Evolutionary conservation across 2,329 filamentous ascomycete genomes (phyloP).

Genomic region (Aspergillus hortae): DNA sequence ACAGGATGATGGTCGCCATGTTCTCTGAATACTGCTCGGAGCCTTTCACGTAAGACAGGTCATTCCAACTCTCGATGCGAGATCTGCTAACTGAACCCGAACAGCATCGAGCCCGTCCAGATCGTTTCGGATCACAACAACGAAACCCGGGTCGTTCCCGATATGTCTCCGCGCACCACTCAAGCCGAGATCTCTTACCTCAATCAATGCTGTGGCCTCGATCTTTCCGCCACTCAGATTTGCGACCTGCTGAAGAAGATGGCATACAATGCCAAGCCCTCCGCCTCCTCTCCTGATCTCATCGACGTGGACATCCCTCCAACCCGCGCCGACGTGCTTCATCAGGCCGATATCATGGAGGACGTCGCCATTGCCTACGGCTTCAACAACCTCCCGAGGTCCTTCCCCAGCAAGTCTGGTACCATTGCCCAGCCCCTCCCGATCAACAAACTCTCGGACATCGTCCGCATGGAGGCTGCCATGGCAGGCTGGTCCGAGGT

Average conservation of each 20-base stretch:
- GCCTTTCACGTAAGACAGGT: slow-evolving; percentile 63
- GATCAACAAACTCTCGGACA: slow-evolving; percentile 93
- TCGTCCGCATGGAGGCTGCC: slow-evolving; percentile 81
- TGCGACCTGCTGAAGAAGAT: slow-evolving; percentile 82
- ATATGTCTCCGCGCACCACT: slow-evolving; percentile 70
- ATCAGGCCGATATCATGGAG: slow-evolving; percentile 98
- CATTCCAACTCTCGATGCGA: not conserved
- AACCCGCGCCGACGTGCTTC: slow-evolving; percentile 89
- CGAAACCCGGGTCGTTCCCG: slow-evolving; percentile 75
- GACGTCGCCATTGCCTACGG: slow-evolving; percentile 95
- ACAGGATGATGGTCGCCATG: slow-evolving; percentile 95
- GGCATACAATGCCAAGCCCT: slow-evolving; percentile 78
- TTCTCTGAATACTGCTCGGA: slow-evolving; percentile 89
- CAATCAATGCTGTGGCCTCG: slow-evolving; percentile 84
- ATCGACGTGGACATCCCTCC: slow-evolving; percentile 81
- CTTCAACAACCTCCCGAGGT: slow-evolving; percentile 90
- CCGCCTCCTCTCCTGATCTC: slow-evolving; percentile 63
- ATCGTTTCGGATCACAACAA: slow-evolving; percentile 90
- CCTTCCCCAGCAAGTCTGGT: slow-evolving; percentile 79
- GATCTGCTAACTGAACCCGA: slow-evolving; percentile 4
- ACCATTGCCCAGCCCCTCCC: slow-evolving; percentile 82
- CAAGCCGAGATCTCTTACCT: slow-evolving; percentile 89
- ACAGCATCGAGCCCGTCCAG: slow-evolving; percentile 78
- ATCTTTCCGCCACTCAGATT: slow-evolving; percentile 69
- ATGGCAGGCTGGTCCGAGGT: slow-evolving; percentile 97